Conservation (phyloP, 1,284 basidiomycete species). For the Austroboletus novae-zelandiae region DNA sequence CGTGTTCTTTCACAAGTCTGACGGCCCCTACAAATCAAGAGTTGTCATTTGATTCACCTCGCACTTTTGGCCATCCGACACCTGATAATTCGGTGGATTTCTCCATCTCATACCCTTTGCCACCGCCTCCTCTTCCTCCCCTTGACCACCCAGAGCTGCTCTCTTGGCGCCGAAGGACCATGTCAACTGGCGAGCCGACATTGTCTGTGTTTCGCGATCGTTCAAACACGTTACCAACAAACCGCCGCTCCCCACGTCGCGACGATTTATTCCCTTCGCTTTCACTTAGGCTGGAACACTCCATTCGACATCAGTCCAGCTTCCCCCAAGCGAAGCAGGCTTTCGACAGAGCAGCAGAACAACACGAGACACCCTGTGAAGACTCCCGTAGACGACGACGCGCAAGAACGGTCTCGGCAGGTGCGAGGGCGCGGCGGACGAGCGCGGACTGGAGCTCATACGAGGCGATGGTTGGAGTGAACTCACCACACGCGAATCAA, state of each 20-base stretch:
- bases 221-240: conserved; percentile 24
- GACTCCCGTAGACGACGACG: conserved; percentile 14
- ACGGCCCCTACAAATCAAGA: conserved; percentile 23
- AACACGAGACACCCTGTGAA: conserved; percentile 1
- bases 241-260: conserved; percentile 12
- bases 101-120: conserved; percentile 24
- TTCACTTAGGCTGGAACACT: conserved; percentile 21
- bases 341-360: conserved; percentile 5
- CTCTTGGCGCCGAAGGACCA: conserved; percentile 14
- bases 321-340: conserved; percentile 7
- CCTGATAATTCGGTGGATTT: conserved; percentile 27
- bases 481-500: conserved; percentile 27
- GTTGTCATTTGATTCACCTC: conserved; percentile 32
- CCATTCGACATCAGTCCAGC: conserved; percentile 15
- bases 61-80: conserved; percentile 40
- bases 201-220: conserved; percentile 20
- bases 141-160: conserved; percentile 50
- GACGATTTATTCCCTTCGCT: conserved; percentile 27
- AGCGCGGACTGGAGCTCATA: conserved; percentile 44
- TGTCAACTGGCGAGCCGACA: conserved; percentile 5
- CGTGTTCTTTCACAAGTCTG: conserved; percentile 16
- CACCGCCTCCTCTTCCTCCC: conserved; percentile 49
- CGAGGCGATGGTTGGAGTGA: conserved; percentile 37
- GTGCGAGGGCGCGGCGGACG: conserved; percentile 27
- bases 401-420: conserved; percentile 21